Conservation (phyloP, 2,329 filamentous ascomycete genomes). For the Chaetomiaceae sp. region DNA sequence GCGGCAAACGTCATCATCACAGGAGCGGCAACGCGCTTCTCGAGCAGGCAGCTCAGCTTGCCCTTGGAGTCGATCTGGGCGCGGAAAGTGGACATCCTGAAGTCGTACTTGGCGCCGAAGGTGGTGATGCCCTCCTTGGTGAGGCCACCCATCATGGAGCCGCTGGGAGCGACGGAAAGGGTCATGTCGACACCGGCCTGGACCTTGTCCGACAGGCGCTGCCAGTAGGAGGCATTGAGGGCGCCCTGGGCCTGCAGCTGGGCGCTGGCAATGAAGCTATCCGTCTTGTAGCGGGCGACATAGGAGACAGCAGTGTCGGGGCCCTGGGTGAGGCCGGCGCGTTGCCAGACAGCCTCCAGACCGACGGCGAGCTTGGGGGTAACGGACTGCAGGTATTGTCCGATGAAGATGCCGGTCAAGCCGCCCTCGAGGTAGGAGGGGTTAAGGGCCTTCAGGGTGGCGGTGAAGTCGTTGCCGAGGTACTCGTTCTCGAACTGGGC, state of each 20-base stretch:
- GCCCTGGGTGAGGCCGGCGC: slow-evolving; percentile 72
- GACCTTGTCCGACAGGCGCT: slow-evolving; percentile 85
- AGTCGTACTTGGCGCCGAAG: slow-evolving; percentile 96
- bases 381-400: slow-evolving; percentile 89
- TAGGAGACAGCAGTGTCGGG: slow-evolving; percentile 92
- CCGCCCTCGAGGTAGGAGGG: slow-evolving; percentile 91
- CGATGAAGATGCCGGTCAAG: slow-evolving; percentile 90
- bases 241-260: slow-evolving; percentile 86
- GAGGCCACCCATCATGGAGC: slow-evolving; percentile 69
- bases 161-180: slow-evolving; percentile 68
- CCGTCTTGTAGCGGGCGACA: slow-evolving; percentile 82
- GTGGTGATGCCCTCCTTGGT: slow-evolving; percentile 85
- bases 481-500: slow-evolving; percentile 95
- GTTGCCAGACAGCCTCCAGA: slow-evolving; percentile 91
- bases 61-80: slow-evolving; percentile 94
- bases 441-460: slow-evolving; percentile 89
- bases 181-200: slow-evolving; percentile 95
- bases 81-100: slow-evolving; percentile 90
- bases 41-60: slow-evolving; percentile 85
- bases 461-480: slow-evolving; percentile 86
- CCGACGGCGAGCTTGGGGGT: slow-evolving; percentile 84
- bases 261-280: slow-evolving; percentile 88
- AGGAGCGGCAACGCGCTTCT: slow-evolving; percentile 91
- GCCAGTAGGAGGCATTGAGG: slow-evolving; percentile 91
- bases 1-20: slow-evolving; percentile 93